These are phyloP conservation scores for Dactylellina leptospora DNA, from an alignment of 2,329 filamentous ascomycete species.

Conservation along the genomic window DNA sequence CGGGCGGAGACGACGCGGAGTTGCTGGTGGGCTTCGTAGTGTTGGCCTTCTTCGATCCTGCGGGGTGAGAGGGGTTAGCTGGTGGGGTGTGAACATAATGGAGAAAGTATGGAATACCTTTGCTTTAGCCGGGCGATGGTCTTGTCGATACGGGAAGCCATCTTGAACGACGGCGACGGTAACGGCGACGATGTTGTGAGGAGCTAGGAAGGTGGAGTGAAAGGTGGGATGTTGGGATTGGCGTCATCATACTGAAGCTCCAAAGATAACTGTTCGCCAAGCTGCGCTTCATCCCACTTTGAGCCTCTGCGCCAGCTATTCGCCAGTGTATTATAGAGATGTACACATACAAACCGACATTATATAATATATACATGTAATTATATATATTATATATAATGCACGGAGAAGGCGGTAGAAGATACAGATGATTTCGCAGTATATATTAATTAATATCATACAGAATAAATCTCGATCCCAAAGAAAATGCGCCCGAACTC, in stretches of 20 bases:
- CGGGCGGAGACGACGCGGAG: slow-evolving; percentile 93
- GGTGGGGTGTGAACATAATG: slow-evolving; percentile 54
- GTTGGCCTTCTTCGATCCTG: slow-evolving; percentile 88
- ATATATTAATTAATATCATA: slow-evolving; percentile 1
- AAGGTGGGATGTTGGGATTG: slow-evolving; percentile 51
- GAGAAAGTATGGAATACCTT: slow-evolving; percentile 65
- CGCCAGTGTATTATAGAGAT: too few species aligned
- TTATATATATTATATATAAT: too few species aligned
- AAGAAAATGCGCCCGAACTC: slow-evolving; percentile 31
- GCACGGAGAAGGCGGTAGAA: too few species aligned
- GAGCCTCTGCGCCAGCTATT: too few species aligned
- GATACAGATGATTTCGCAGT: neutral
- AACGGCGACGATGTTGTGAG: neutral
- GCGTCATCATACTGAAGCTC: slow-evolving; percentile 45
- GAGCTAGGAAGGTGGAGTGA: slow-evolving; percentile 11
- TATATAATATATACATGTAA: too few species aligned
- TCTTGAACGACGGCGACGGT: slow-evolving; percentile 55
- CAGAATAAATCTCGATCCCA: too few species aligned
- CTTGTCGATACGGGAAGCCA: slow-evolving; percentile 71
- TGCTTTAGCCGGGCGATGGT: slow-evolving; percentile 79
- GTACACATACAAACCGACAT: too few species aligned
- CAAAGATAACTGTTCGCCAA: slow-evolving; percentile 18
- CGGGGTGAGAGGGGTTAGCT: slow-evolving; percentile 35
- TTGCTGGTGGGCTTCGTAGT: slow-evolving; percentile 98
- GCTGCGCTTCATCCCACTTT: too few species aligned